Percentiles rank a stretch among this genome's conserved stretches.
Conservation (phyloP, 2,329 filamentous ascomycete genomes). For the Colletotrichum shisoi region DNA sequence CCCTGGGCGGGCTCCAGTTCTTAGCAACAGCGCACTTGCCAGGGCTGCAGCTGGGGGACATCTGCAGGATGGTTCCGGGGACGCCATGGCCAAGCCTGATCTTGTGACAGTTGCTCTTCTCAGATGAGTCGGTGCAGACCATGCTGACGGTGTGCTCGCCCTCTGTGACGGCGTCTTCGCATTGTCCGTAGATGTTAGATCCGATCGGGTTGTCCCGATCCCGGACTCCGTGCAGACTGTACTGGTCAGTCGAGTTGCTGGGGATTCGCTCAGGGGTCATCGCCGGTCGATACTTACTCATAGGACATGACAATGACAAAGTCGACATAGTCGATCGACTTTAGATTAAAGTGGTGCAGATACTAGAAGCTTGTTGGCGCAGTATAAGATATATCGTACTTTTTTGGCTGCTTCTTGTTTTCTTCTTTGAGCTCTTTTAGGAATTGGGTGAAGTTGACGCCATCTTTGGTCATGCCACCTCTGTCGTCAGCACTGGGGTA, state of each 20-base stretch:
- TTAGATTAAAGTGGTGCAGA: slow-evolving; percentile 43
- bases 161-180: too few species aligned
- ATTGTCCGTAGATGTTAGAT: slow-evolving; percentile 44
- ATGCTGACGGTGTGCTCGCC: slow-evolving; percentile 20
- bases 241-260: slow-evolving; percentile 37
- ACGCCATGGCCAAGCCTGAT: slow-evolving; percentile 18
- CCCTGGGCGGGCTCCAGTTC: neutral
- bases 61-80: slow-evolving; percentile 30
- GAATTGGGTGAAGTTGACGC: slow-evolving; percentile 41
- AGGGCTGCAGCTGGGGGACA: slow-evolving; percentile 17
- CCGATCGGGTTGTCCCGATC: slow-evolving; percentile 49
- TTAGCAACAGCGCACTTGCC: slow-evolving; percentile 30
- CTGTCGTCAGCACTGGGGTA: slow-evolving; percentile 40
- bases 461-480: slow-evolving; percentile 41
- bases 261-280: too few species aligned
- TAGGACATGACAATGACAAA: slow-evolving; percentile 29
- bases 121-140: slow-evolving; percentile 19
- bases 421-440: slow-evolving; percentile 40
- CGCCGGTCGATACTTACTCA: neutral
- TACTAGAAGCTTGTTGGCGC: slow-evolving; percentile 47
- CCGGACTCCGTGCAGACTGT: slow-evolving; percentile 56
- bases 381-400: slow-evolving; percentile 43
- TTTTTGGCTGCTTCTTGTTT: slow-evolving; percentile 27
- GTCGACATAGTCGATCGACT: slow-evolving; percentile 20
- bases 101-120: slow-evolving; percentile 18